Percentiles rank a stretch among this genome's conserved stretches.
Conservation (phyloP, 768 basidiomycete genomes). For the Xanthoconium stramineum region DNA sequence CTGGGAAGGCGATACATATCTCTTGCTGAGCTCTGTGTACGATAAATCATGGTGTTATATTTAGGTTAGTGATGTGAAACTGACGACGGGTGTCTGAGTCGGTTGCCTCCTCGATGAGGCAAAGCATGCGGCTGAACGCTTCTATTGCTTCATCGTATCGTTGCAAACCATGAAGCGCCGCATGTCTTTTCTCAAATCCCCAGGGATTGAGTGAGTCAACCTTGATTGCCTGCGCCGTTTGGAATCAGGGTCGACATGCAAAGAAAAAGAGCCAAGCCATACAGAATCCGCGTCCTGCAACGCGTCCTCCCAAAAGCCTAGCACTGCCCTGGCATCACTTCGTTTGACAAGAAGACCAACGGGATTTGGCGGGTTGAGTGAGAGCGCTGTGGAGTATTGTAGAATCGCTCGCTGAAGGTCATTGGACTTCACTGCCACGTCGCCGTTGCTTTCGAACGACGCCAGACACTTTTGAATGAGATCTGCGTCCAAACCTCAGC, state of each 20-base stretch:
- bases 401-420: background rate
- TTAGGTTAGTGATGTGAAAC: no score
- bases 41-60: no score
- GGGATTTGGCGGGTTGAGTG: background rate
- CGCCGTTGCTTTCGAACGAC: background rate
- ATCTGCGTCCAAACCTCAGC: background rate
- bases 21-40: no score
- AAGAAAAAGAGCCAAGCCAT: background rate
- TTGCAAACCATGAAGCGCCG: no score
- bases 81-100: no score
- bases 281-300: background rate
- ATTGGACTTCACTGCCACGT: background rate
- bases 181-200: background rate
- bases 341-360: conserved; percentile 4
- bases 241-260: background rate
- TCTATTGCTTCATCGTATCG: no score
- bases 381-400: background rate
- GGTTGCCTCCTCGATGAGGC: no score
- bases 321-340: background rate
- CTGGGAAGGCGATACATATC: no score
- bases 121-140: background rate
- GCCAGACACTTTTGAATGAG: background rate
- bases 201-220: background rate
- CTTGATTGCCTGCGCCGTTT: background rate
- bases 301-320: background rate